A percentile compares a stretch with the other conserved stretches of the same genome.
Conservation (phyloP, 371 early-diverging fungal species). For the Rhizomucor miehei region DNA sequence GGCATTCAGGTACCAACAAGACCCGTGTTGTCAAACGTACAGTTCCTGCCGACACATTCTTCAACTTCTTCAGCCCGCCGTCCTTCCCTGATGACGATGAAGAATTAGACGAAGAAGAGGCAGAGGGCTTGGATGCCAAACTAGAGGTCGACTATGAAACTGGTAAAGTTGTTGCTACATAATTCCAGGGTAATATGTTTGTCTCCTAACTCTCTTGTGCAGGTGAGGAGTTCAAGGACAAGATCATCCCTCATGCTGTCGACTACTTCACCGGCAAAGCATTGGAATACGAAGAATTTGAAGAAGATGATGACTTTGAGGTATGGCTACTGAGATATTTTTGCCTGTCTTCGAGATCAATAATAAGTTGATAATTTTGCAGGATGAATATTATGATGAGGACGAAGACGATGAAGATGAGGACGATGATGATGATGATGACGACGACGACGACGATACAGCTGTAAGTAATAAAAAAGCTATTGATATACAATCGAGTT, state of each 20-base stretch:
- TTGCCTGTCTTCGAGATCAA: too few relatives aligned
- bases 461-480: not conserved
- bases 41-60: constrained; percentile 93
- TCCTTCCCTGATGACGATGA: constrained; percentile 72
- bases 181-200: too few relatives aligned
- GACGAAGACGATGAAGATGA: constrained; percentile 1
- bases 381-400: constrained; percentile 1
- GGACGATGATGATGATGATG: not conserved
- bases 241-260: constrained; percentile 91
- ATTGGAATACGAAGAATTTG: constrained; percentile 72
- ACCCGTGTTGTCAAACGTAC: constrained; percentile 95
- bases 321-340: too few relatives aligned
- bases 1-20: constrained; percentile 78
- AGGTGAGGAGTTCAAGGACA: constrained; percentile 91
- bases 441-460: not conserved
- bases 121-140: constrained; percentile 74
- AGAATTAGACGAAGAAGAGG: constrained; percentile 72
- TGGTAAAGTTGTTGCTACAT: too few relatives aligned
- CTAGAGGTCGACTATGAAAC: constrained; percentile 90
- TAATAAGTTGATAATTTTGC: not conserved
- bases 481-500: not conserved
- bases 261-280: constrained; percentile 99
- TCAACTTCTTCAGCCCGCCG: constrained; percentile 91
- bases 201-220: not conserved
- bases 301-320: constrained; percentile 69